Base-by-base conservation (phyloP, 2,329 filamentous ascomycete genomes). In the Hortaea sp. region DNA sequence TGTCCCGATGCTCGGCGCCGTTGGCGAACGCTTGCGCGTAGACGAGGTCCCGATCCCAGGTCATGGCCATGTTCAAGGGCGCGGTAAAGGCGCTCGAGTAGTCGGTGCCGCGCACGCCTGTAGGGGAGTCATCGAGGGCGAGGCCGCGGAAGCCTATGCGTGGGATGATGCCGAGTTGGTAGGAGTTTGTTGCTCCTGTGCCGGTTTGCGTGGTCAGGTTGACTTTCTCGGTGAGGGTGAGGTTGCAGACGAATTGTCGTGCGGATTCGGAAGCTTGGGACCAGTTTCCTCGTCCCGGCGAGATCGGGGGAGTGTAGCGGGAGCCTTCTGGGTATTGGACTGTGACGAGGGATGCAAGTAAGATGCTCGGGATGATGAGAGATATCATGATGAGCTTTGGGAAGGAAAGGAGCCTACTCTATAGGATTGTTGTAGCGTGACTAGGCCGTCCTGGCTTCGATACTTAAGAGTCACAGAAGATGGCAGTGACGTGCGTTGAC, bases 11-110 rank as follows among this genome's bases (percentile, higher is more conserved):
- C 42, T 64, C 62, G 7, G 66, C 66, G 0, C 74, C 78, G 65
- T 80, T 74, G 30, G 73, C 69, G 5, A 66, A 62, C 0, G 67
- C 77, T 7, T 75, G 65, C n/a, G 68, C 62, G 44, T 77, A 72
- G 0, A 76, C 72, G 39, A 80, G 58, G 9, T 71, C 69, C 44
- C 64, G 67, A 49, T 81, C 75, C 76, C 78, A 81, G 0, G 65
- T 59, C 5, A 66, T 64, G 3, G 65, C 69, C 0, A 65, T 53
- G 6, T 54, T 88, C 55, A 90, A 84, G 11, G 84, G 85, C 7
- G 84, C 75, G 0, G 86, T 85, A 55, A 90, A 90, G 0, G 79
- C 83, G 0, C 84, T 88, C 44, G 82, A 79, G 49, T 85, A 79
- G 53, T 88, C 84, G 1, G 83, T 79, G n/a, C 78, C 77, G 29